Base-by-base conservation (phyloP, 2,329 filamentous ascomycete species). In the Pseudocercospora fijiensis region DNA sequence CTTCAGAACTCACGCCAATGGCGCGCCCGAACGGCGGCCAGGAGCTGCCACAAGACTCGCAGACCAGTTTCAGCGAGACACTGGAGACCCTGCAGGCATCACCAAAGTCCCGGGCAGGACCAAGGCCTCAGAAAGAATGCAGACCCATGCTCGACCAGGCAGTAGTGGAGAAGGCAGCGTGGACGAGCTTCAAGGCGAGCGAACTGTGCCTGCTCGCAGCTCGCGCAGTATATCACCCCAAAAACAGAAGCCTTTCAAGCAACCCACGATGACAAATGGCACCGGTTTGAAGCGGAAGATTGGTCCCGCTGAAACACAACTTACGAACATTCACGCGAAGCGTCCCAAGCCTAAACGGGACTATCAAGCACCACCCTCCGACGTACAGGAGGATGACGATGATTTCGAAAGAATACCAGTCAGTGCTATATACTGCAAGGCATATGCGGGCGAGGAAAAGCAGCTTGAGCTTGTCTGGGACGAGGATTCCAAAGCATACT, bases 391-490 rank as follows among this genome's bases (percentile, higher is more conserved):
- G 5, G 51, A 47, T 13, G 58, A 33, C 8, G 53, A 59, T 16
- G 58, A 45, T 4, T 16, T 1, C 11, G 61, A 43, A 33, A 27
- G 55, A 3, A 64, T 68, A 2, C 49, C 56, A 2, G 61, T 68
- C 18, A 33, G 4, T 0, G 3, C 22, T 0, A 63, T 69, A 16
- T 47, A 43, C 22, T 67, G 66, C 55, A 67, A 60, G 47, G 49
- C 52, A 2, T 65, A 24, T n/a, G 57, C 53, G 7, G 8, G 5
- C n/a, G 18, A 41, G 13, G 13, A 47, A 3, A 53, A 26, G 8
- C 49, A 49, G 4, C 51, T 66, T 0, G 52, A 28, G 1, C 60
- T 69, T n/a, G 56, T 61, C 2, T 69, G 64, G 66, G 47, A 64
- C 13, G 10, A n/a, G 3, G 43, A 22, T 1, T 2, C 18, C 1